Conservation (phyloP, 345 rosid genomes). For the Syzygium aromaticum region DNA sequence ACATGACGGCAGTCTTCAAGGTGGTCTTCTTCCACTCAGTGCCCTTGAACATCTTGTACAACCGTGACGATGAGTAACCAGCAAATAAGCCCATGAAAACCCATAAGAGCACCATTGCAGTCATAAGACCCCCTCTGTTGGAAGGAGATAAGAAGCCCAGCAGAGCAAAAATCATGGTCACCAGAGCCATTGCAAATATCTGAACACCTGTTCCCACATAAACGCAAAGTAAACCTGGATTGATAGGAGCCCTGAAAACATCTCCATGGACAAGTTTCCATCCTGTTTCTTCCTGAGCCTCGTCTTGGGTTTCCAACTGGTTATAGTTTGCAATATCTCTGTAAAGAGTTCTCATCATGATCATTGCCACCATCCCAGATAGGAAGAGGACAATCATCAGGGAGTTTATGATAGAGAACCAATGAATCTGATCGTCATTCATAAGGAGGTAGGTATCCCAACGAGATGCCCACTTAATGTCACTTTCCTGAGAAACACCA, state of each 20-base stretch:
- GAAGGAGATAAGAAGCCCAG: conserved; percentile 94
- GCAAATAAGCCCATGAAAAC: conserved; percentile 96
- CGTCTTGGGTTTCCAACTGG: conserved; percentile 97
- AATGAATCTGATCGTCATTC: conserved; percentile 97
- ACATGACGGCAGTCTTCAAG: conserved; percentile 89
- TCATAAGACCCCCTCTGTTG: conserved; percentile 97
- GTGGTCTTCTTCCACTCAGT: conserved; percentile 93
- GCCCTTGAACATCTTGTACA: conserved; percentile 94
- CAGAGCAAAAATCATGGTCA: conserved; percentile 94
- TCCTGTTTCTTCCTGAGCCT: conserved; percentile 97
- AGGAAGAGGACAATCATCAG: conserved; percentile 95
- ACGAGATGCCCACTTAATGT: conserved; percentile 98
- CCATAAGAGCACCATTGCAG: conserved; percentile 98
- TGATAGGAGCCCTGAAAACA: conserved; percentile 82
- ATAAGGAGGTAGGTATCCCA: conserved; percentile 98
- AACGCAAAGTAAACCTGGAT: conserved; percentile 78
- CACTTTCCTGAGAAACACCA: conserved; percentile 54
- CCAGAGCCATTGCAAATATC: conserved; percentile 85
- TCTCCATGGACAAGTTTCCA: conserved; percentile 99
- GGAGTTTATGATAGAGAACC: conserved; percentile 97
- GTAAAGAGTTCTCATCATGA: conserved; percentile 95
- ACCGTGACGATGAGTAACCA: conserved; percentile 84
- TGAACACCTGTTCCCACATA: conserved; percentile 96
- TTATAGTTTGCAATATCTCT: conserved; percentile 92
- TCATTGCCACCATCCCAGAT: conserved; percentile 99